Base-by-base conservation (phyloP, 257 asterid species). In the Ilex aquifolium region DNA sequence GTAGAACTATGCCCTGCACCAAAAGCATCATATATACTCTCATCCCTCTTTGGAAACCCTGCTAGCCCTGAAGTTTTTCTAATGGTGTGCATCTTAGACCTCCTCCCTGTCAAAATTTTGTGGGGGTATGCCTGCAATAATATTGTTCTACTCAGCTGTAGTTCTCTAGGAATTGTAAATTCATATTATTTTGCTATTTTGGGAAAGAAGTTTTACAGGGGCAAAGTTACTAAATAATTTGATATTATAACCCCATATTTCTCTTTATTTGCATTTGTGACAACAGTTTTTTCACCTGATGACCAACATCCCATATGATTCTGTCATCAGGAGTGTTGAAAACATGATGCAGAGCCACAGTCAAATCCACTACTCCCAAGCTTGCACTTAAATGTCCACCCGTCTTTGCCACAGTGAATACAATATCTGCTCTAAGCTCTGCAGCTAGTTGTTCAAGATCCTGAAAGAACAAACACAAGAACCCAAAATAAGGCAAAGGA, bases 301-400 rank as follows among this genome's bases (percentile, higher is more conserved):
- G 95, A 61, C 92, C 95, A 5, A 89, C 92, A 73, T 89, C 96
- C 96, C 96, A 89, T 9, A 89, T 81, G n/a, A 89, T 86, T 67
- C 65, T 86, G 63, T 89, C 96, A 2, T 79, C 81, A 2, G 96
- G 95, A 31, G 85, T 54, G 27, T 86, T 71, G 66, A 88, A 88
- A 67, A 88, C 96, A 77, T 86, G 90, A 70, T 86, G 96, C 48
- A 86, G 80, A 15, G 96, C 96, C 55, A 88, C 85, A 13, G 95
- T 82, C 44, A 88, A 70, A 16, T 88, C 96, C 55, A 88, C 95
- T 10, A 84, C 96, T 1, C 92, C 92, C 57, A 88, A 73, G 65
- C 91, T 88, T 57, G 96, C 67, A 66, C 95, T 84, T 6, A 86
- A 69, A 76, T 86, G 95, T 3, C 95, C 95, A 5, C 95, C 92